A percentile compares a stretch with the other conserved stretches of the same genome.
These are phyloP conservation scores for Amauroascus verrucosus DNA, from an alignment of 2,329 filamentous ascomycete genomes.

Conservation along the genomic window DNA sequence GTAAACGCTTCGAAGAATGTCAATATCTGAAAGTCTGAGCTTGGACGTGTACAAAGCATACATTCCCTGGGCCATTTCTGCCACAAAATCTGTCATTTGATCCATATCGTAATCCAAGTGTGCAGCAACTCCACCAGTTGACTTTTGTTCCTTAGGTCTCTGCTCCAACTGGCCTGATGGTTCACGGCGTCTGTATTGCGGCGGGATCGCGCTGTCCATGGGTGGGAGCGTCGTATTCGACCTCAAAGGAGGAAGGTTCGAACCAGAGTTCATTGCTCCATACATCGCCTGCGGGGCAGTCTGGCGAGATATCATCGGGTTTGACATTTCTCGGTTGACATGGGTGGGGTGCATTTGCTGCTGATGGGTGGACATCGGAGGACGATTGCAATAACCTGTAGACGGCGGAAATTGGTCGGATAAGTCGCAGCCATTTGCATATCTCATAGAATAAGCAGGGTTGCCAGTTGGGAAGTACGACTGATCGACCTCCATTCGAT, in stretches of 20 bases:
- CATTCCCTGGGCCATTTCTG: slow-evolving; percentile 73
- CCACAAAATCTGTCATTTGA: slow-evolving; percentile 88
- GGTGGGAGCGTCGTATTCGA: slow-evolving; percentile 32
- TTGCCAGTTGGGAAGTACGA: slow-evolving; percentile 32
- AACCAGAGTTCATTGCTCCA: slow-evolving; percentile 26
- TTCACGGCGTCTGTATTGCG: slow-evolving; percentile 36
- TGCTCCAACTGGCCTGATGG: slow-evolving; percentile 11
- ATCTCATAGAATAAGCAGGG: slow-evolving; percentile 32
- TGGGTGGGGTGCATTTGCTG: slow-evolving; percentile 25
- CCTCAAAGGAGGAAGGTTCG: slow-evolving; percentile 34
- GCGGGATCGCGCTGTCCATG: slow-evolving; percentile 34
- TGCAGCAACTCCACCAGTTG: slow-evolving; percentile 78
- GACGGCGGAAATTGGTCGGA: slow-evolving; percentile 36
- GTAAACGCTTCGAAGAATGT: slow-evolving; percentile 53
- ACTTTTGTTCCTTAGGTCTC: slow-evolving; percentile 51
- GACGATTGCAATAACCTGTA: slow-evolving; percentile 28
- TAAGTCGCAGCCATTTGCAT: slow-evolving; percentile 37
- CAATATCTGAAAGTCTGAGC: slow-evolving; percentile 52
- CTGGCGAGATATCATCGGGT: slow-evolving; percentile 22
- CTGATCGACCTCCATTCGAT: slow-evolving; percentile 31
- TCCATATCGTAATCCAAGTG: slow-evolving; percentile 96
- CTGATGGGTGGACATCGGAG: slow-evolving; percentile 27
- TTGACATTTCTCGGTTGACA: slow-evolving; percentile 26
- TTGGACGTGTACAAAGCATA: slow-evolving; percentile 49
- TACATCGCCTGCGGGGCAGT: slow-evolving; percentile 27